Evolutionary conservation across 1,284 basidiomycete species (phyloP), one percentile per base, ranked within the genome.

Genomic region (Heterobasidion annosum): DNA sequence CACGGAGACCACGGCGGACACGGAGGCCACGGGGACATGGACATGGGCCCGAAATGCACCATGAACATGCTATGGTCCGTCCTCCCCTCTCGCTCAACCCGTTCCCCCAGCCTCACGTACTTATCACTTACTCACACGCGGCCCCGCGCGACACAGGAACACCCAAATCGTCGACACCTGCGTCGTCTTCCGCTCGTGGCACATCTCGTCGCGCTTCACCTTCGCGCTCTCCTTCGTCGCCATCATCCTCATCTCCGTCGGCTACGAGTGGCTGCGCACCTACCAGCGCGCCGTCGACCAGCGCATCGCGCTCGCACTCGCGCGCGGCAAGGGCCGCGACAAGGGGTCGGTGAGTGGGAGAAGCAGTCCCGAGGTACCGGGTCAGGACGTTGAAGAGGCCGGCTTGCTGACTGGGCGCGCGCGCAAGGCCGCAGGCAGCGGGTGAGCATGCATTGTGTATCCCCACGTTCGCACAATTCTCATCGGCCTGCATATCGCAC

Each of bases 91-190:
- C 46, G 3, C 25, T 3, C 3, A 25, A 25, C 3, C 25, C 25
- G 25, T 25, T n/a, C 34, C 44, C 37, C 46, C n/a, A 7, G 9
- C 42, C 35, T 47, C 33, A 34, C 34, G 8, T 9, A 19, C 51
- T 25, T 9, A 32, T 47, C 33, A 34, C 34, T 8, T 12, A 19
- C 51, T 33, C 12, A 32, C 37, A 13, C 51, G 25, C 4, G 25
- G 4, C 25, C 25, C 25, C 3, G 3, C 25, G 3, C 25, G 42
- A 19, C 45, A 37, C 48, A 83, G 82, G 86, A 90, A 90, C 68
- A 86, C 83, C 47, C 79, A 88, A 55, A 79, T 87, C 63, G 67
- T 79, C 62, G 74, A 89, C 67, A 89, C 86, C 46, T 89, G 86
- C 69, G 73, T 89, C 67, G 81, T 89, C 68, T 89, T 90, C 70